Evolutionary conservation across 2,329 filamentous ascomycete species (phyloP).

Genomic region (Ophiostoma sp.): DNA sequence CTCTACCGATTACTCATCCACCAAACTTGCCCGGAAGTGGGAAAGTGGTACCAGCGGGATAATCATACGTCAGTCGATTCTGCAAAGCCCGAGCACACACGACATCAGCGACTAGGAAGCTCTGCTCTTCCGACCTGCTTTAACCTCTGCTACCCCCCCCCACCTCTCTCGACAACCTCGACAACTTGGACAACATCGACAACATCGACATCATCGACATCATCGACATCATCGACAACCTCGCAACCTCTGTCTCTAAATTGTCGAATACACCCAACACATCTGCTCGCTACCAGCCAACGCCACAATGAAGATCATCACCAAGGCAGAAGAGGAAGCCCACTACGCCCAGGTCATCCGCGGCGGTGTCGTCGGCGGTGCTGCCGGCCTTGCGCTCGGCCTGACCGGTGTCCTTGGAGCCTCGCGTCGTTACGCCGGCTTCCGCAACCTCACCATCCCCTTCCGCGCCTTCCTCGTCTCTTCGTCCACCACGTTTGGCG

Average conservation of each 20-base stretch:
- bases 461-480: constrained; percentile 88
- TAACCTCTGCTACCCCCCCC: background rate
- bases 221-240: background rate
- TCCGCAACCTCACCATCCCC: constrained; percentile 77
- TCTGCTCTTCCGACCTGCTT: background rate
- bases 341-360: constrained; percentile 79
- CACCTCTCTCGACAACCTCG: background rate
- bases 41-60: constrained; percentile 18
- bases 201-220: constrained; percentile 19
- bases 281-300: background rate
- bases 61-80: constrained; percentile 23
- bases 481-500: constrained; percentile 73
- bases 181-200: background rate
- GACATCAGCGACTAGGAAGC: background rate
- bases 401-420: constrained; percentile 62
- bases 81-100: constrained; percentile 19
- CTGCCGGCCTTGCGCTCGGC: constrained; percentile 62
- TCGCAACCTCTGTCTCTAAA: background rate
- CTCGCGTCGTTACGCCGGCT: constrained; percentile 65
- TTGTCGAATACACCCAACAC: no score
- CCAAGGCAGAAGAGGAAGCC: constrained; percentile 81
- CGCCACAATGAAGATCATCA: constrained; percentile 82
- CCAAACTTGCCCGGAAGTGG: background rate
- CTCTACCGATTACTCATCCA: constrained; percentile 19
- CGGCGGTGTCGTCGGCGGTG: constrained; percentile 70